Evolutionary conservation across 2,329 filamentous ascomycete genomes (phyloP), one percentile per base, ranked within the genome.

Genomic region (Aspergillus tamarii): DNA sequence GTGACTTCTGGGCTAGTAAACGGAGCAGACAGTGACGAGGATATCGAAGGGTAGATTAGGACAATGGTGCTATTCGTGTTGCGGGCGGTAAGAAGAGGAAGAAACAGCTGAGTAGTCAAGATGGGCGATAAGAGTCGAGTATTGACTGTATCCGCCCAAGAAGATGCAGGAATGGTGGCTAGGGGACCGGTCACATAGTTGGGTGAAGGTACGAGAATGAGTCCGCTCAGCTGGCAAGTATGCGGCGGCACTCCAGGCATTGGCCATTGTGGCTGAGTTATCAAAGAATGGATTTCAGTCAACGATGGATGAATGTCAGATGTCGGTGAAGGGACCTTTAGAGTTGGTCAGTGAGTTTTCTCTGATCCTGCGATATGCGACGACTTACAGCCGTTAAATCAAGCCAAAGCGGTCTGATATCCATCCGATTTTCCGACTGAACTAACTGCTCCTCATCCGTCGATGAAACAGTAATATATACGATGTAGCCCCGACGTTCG

Each of bases 121-220:
- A 98, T 93, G 1, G 94, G 94, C 62, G 93, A 91, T 60, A 98
- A 85, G 14, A 99, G 86, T 73, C 96, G 94, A 19, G 93, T 94
- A 78, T 97, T 97, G 77, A 98, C 88, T 39, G 93, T 90, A 74
- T 97, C 93, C 67, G 92, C 92, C 82, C 96, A 95, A 71, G 88
- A 89, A 34, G 92, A 91, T 0, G 92, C 89, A 8, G 92, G 88
- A 64, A 97, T 90, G 4, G 92, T 94, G 66, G 93, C 92, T 66
- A 98, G 91, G 23, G 92, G 91, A 4, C 91, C 92, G 30, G 90
- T 89, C 59, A 92, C 90, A 77, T 94, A 96, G 73, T 91, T 88
- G 28, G 90, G 84, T 28, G 90, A 81, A 2, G 94, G 94, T 28
- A 97, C 90, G 67, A 98, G 83, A 60, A 99, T 87, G 60, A 98